Evolutionary conservation across 2,329 filamentous ascomycete genomes (phyloP), one percentile per base, ranked within the genome.

Genomic region (Torrubiellomyces zombiae): DNA sequence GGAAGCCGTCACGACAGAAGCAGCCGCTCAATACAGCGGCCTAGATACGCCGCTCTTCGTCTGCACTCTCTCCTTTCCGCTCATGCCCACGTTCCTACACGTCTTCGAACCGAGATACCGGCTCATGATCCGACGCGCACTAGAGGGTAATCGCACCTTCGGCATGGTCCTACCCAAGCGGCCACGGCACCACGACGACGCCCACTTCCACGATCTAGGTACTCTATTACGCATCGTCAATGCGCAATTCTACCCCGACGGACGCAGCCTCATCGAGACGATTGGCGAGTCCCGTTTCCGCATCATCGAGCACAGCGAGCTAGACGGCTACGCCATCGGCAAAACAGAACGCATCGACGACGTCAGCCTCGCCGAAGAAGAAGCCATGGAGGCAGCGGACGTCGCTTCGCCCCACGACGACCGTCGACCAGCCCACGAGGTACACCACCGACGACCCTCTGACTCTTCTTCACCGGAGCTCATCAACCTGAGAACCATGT

Each of bases 71-170:
- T 67, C 80, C 0, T 86, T 89, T 37, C 85, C 85, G 1, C 60
- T 63, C 2, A 82, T 86, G 68, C 81, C 77, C 0, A 85, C 80
- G 0, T 89, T 89, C 37, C 56, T 93, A 3, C 79, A 91, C 39
- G 68, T 94, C n/a, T 93, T 92, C 42, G 85, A 93, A 45, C 79
- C 80, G n/a, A 67, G 79, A 6, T 93, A 93, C 44, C 70, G 81
- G 6, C 59, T 89, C n/a, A 89, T 93, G 81, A 75, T 93, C 18
- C 66, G 76, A 23, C 68, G 82, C 18, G 76, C 71, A 0, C 56
- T 91, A 26, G 75, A 83, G 33, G 70, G 72, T 0, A 68, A 76
- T 31, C 60, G 68, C 9, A 78, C 70, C 14, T 93, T 94, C 41
- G 85, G 85, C 14, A 92, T 93, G 78, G 64, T 92, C 11, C 63